A percentile compares a stretch with the other conserved stretches of the same genome.
Conservation (phyloP, 768 basidiomycete species). For the Pleurotus tuber-regium region DNA sequence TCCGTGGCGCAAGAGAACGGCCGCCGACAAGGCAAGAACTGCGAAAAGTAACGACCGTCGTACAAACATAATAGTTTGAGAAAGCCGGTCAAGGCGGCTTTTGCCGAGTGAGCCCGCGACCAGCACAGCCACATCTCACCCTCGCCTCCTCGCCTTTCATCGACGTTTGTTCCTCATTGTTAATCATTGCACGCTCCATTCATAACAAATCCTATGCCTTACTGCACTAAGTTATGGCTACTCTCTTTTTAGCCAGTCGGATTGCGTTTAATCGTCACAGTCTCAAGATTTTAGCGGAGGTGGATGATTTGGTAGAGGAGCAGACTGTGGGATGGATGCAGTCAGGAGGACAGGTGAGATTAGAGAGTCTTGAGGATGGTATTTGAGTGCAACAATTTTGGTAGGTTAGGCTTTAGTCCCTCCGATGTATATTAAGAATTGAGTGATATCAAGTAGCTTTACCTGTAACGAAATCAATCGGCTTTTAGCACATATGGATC, state of each 20-base stretch:
- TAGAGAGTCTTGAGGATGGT: too few relatives aligned
- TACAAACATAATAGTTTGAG: not conserved
- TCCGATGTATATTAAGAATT: not conserved
- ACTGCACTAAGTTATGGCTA: not conserved
- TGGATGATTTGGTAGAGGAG: not conserved
- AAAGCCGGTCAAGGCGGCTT: not conserved
- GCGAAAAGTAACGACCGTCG: too few relatives aligned
- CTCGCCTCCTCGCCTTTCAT: not conserved
- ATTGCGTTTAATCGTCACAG: not conserved
- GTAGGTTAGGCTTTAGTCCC: not conserved
- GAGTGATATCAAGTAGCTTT: not conserved
- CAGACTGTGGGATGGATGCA: not conserved
- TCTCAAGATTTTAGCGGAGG: not conserved
- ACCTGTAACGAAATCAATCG: constrained; percentile 3
- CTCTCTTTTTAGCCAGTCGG: not conserved
- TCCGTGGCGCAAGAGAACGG: too few relatives aligned
- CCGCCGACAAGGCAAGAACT: too few relatives aligned
- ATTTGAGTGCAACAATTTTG: constrained; percentile 4
- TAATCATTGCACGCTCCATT: not conserved
- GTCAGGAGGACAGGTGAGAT: not conserved
- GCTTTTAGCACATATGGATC: too few relatives aligned
- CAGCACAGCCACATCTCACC: not conserved
- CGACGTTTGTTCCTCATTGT: not conserved
- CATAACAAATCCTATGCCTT: not conserved
- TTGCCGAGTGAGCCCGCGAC: not conserved